Percentiles rank a stretch among this genome's conserved stretches.
Evolutionary conservation across 148 eudicot genomes (phyloP).

Genomic region (Nepenthes mirabilis): DNA sequence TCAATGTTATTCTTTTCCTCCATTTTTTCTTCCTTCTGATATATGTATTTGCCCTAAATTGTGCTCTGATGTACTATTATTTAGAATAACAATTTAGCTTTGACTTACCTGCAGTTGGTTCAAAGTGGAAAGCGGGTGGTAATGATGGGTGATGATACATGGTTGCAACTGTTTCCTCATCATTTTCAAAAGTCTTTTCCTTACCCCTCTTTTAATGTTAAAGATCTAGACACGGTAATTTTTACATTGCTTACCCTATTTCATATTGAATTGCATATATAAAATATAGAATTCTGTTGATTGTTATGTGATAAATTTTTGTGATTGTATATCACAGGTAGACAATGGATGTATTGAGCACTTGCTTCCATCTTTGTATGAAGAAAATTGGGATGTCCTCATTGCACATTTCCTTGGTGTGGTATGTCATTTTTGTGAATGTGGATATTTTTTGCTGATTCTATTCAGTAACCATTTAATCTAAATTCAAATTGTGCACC

Average conservation of each 20-base stretch:
- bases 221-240: slow-evolving; percentile 88
- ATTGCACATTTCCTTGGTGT: slow-evolving; percentile 98
- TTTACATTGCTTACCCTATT: no score
- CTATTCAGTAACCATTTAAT: neutral
- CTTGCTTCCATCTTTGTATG: slow-evolving; percentile 60
- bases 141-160: slow-evolving; percentile 99
- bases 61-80: no score
- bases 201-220: slow-evolving; percentile 90
- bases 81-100: neutral
- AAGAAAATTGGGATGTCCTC: slow-evolving; percentile 86
- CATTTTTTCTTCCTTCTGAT: neutral
- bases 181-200: slow-evolving; percentile 83
- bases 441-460: neutral
- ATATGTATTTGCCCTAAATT: neutral
- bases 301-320: neutral
- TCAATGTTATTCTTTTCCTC: neutral
- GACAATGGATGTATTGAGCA: slow-evolving; percentile 79
- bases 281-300: no score
- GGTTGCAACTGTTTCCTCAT: slow-evolving; percentile 88
- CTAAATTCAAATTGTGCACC: neutral
- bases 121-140: slow-evolving; percentile 87
- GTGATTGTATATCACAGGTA: slow-evolving; percentile 32
- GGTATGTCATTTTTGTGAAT: slow-evolving; percentile 30
- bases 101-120: slow-evolving; percentile 41
- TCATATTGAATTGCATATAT: no score